Base-by-base conservation (phyloP, 208 protist species). In the Trypanosoma cruzi region DNA sequence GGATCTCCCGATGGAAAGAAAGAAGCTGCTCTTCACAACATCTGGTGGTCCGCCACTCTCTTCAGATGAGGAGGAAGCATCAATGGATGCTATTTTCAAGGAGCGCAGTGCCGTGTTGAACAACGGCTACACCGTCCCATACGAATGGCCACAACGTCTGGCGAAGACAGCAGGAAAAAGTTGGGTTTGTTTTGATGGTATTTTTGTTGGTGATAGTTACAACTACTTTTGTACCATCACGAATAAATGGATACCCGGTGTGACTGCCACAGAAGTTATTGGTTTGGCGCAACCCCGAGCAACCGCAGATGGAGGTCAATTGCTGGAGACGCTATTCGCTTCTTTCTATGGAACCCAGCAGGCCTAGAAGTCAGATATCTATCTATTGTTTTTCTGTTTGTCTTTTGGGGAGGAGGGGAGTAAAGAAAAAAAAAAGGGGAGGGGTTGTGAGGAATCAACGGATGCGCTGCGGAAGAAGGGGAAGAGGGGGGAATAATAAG, bases 211-310 rank as follows among this genome's bases (percentile, higher is more conserved):
- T 10, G 73, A 73, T n/a, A 70, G 75, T 46, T 96, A 96, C 76
- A 68, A 77, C 34, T 96, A 96, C 77, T 96, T 93, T 68, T 93
- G 90, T 79, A 92, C 87, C 0, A 37, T 73, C 4, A 96, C 90
- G 20, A 96, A 96, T 62, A 79, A 77, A 29, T 84, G 77, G 86
- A 68, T 96, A 44, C 71, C 66, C 34, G 90, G 80, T 8, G 90
- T 96, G 57, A 96, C 90, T 20, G 78, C 81, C 28, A 94, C 90
- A 11, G 87, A 96, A 71, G 90, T 96, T 20, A 96, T 96, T 74
- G 90, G 80, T 20, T 65, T 96, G 44, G 71, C 72, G n/a, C 82
- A 89, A 64, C 87, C 90, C 6, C 58, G 58, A 24, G 48, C 32
- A 55, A 5, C 18, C 8, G 29, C 69, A 22, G 52, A 36, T 28